Evolutionary conservation across 2,329 filamentous ascomycete species (phyloP).

Genomic region (Penicillium aurantiogriseum): DNA sequence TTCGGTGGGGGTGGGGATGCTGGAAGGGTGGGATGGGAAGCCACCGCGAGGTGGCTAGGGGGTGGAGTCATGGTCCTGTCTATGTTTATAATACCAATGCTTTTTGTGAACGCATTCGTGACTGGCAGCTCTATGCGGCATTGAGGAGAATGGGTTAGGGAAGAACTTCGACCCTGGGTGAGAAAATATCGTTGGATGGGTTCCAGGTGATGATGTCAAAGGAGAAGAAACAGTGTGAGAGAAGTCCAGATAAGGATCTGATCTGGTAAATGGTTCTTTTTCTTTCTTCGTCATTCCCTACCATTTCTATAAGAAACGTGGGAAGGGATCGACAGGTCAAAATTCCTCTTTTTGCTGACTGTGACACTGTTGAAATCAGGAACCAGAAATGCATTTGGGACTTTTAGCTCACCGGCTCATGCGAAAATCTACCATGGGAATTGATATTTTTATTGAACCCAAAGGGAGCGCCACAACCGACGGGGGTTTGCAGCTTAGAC

Average conservation of each 20-base stretch:
- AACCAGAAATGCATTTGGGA: slow-evolving; percentile 42
- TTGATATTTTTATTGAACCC: slow-evolving; percentile 34
- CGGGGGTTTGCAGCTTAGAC: slow-evolving; percentile 24
- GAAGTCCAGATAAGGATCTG: slow-evolving; percentile 38
- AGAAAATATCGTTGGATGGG: slow-evolving; percentile 36
- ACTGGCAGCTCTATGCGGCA: slow-evolving; percentile 38
- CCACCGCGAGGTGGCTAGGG: slow-evolving; percentile 24
- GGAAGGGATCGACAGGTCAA: slow-evolving; percentile 10
- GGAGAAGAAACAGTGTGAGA: slow-evolving; percentile 30
- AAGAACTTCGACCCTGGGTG: slow-evolving; percentile 32
- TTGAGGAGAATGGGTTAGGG: slow-evolving; percentile 36
- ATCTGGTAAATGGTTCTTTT: slow-evolving; percentile 37
- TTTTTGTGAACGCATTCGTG: slow-evolving; percentile 42
- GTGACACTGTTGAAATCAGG: slow-evolving; percentile 26
- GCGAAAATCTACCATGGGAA: slow-evolving; percentile 39
- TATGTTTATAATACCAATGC: slow-evolving; percentile 41
- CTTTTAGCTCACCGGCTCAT: slow-evolving; percentile 39
- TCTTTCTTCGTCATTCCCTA: background rate
- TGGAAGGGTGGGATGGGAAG: slow-evolving; percentile 37
- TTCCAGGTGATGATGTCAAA: slow-evolving; percentile 34
- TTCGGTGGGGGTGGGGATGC: slow-evolving; percentile 32
- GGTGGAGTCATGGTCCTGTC: slow-evolving; percentile 36
- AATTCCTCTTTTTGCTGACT: slow-evolving; percentile 8
- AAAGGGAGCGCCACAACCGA: slow-evolving; percentile 18
- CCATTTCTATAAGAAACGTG: background rate